phyloP scores from a whole-genome alignment of 83 land plant genomes.

The Picea abies region DNA sequence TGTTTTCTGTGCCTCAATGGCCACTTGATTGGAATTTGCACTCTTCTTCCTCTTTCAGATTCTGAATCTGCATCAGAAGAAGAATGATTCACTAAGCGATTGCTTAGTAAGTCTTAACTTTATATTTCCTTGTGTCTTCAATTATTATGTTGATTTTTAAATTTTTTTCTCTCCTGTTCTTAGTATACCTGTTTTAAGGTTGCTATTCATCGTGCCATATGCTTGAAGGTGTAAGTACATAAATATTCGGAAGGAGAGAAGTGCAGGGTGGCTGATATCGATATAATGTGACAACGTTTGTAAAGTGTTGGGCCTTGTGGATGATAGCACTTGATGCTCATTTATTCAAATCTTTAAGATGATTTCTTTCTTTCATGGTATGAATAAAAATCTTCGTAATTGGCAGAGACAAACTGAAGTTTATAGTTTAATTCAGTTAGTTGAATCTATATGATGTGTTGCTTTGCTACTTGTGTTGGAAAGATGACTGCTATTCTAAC shows the following conservation, averaged over 20 bases:
- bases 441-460: background rate
- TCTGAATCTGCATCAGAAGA: slow-evolving; percentile 78
- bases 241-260: too few relatives aligned
- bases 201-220: too few relatives aligned
- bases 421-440: background rate
- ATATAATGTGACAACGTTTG: background rate
- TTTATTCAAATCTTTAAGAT: background rate
- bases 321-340: too few relatives aligned
- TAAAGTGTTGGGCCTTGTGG: background rate
- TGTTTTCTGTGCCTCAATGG: slow-evolving; percentile 96
- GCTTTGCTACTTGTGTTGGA: too few relatives aligned
- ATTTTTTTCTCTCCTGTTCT: slow-evolving; percentile 2
- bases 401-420: background rate
- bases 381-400: background rate
- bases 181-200: too few relatives aligned
- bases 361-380: background rate
- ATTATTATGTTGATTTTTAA: background rate
- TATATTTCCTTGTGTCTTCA: slow-evolving; percentile 3
- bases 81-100: slow-evolving; percentile 11
- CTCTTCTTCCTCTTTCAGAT: slow-evolving; percentile 90
- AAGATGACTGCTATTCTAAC: too few relatives aligned
- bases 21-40: slow-evolving; percentile 86
- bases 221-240: too few relatives aligned
- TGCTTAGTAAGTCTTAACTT: background rate
- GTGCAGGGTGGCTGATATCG: background rate